Percentiles rank a stretch among this genome's conserved stretches.
Evolutionary conservation across 371 early-diverging fungal species (phyloP).

Genomic region (Haplosporangium sp.): DNA sequence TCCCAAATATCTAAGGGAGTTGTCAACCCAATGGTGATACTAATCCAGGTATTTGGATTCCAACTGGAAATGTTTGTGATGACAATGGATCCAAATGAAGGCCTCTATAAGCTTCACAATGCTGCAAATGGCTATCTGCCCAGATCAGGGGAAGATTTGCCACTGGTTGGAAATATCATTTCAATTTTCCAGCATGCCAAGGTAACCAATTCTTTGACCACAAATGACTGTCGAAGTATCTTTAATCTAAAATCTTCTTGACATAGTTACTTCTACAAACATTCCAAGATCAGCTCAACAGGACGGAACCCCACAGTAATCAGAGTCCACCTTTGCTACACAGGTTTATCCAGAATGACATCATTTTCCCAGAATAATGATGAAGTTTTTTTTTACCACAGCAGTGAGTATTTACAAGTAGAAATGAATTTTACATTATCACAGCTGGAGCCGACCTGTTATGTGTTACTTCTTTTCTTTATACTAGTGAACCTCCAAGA

Average conservation of each 20-base stretch:
- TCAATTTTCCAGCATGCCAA: background rate
- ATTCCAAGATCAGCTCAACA: background rate
- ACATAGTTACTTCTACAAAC: background rate
- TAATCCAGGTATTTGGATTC: constrained; percentile 1
- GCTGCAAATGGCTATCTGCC: background rate
- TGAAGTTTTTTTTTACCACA: too few species aligned
- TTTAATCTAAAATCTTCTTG: background rate
- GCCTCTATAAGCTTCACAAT: background rate
- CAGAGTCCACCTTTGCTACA: too few species aligned
- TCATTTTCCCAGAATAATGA: too few species aligned
- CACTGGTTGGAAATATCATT: background rate
- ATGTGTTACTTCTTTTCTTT: too few species aligned
- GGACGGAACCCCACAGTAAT: too few species aligned
- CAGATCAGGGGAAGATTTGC: background rate
- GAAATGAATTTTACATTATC: too few species aligned
- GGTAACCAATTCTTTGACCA: background rate
- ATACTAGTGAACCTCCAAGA: too few species aligned
- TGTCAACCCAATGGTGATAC: constrained; percentile 6
- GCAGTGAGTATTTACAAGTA: too few species aligned
- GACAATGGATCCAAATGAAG: constrained; percentile 1
- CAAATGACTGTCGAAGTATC: background rate
- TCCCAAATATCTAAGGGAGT: background rate
- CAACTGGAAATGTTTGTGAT: constrained; percentile 6
- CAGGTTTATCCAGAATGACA: too few species aligned
- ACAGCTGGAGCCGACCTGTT: too few species aligned